Evolutionary conservation across 202 grass and related monocot species (phyloP), one percentile per base, ranked within the genome.

Genomic region (Setaria viridis): DNA sequence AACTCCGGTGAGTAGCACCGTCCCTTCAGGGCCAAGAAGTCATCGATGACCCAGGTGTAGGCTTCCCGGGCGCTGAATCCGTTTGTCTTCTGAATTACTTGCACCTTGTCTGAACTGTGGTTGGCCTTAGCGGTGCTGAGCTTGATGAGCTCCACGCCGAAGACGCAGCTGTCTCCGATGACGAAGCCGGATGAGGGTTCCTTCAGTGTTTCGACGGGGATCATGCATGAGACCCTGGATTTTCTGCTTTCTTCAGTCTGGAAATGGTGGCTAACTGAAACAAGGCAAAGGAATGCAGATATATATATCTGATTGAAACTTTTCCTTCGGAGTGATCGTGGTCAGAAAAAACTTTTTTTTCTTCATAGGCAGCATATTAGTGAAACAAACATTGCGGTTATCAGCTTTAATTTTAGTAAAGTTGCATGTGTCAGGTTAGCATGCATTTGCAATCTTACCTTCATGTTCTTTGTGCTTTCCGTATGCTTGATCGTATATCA

Each of bases 11-110:
- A 80, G 19, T 17, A 71, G 34, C 42, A 67, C 4, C 35, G 67
- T 6, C 20, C 65, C 5, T 79, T 74, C 12, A 78, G 46, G 13
- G 33, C 48, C 3, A 65, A 66, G 74, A 86, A 86, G 48, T 83
- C 70, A 25, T 86, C 45, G 35, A 89, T 81, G 25, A 81, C 46
- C 88, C 83, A 85, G 5, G 63, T 47, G 70, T 81, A 84, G 7
- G 50, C 12, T 29, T 84, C 20, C n/a, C 70, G 60, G 50, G 72
- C 62, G 6, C 42, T 70, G 43, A 71, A 57, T 34, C 3, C 19
- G 3, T 49, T 74, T 35, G 37, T 33, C 64, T 89, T 77, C 33
- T 70, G 17, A 46, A 41, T 25, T 25, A 25, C 29, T 66, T 46
- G 17, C n/a, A 82, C 43, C 0, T 30, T 41, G 49, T 41, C 78